Evolutionary conservation across 371 early-diverging fungal species (phyloP), one percentile per base, ranked within the genome.

Genomic region (Lichtheimia corymbifera): DNA sequence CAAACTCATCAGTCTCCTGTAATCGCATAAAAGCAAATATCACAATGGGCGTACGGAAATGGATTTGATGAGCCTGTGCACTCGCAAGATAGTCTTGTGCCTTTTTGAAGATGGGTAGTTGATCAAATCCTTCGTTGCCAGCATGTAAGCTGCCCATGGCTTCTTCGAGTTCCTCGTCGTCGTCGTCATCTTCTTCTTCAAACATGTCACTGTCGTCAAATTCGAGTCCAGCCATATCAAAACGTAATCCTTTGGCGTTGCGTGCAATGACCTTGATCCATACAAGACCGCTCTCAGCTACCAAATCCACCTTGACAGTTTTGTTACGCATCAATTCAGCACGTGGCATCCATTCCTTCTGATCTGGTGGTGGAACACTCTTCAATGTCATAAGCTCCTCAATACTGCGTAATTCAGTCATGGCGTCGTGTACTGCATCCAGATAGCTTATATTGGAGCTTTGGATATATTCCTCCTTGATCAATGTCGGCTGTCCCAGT

Each of bases 231-330:
- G 75, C 74, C 44, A 82, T 60, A 53, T 82, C 83, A 53, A 75
- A 75, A 42, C 82, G 68, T 47, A 82, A 68, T 2, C 72, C 79
- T 58, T 82, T 82, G 17, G 77, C 72, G 53, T 78, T 79, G 2
- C 76, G 69, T 1, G 84, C 82, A 71, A 79, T 77, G 20, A 84
- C 81, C 52, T 83, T 83, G 40, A 84, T 67, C 86, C 86, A 86
- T 6, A 77, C 70, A 35, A 75, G 52, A 0, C 83, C 86, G 22
- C 70, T 55, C 35, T 78, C 76, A 2, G 79, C 72, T 3, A 83
- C 76, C 24, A 86, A 67, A 53, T 86, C 86, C 0, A 86, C 78
- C 54, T 80, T 80, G 57, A 76, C 57, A 28, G 59, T 64, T 3
- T 53, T 55, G 14, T 66, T 50, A 4, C 64, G 67, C 42, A 76